Percentiles rank a stretch among this genome's conserved stretches.
phyloP scores from a whole-genome alignment of 169 alveolate genomes.

The Cryptosporidium canis region DNA sequence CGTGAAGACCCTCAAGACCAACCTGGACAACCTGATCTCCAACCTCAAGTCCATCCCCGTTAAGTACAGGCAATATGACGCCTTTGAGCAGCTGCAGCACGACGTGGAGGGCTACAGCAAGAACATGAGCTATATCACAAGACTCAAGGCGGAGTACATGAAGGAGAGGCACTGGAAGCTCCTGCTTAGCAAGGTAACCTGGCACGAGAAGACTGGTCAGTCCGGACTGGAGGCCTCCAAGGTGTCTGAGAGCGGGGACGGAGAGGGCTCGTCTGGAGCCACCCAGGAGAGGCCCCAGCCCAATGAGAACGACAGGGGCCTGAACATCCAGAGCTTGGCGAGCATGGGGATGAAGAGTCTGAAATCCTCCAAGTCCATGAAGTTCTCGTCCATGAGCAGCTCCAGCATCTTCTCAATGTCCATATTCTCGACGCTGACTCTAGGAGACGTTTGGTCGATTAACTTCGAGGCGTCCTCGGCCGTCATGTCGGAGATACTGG shows the following conservation, averaged over 20 bases:
- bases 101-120: constrained; percentile 77
- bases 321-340: not conserved
- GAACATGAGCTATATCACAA: constrained; percentile 75
- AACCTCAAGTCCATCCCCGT: constrained; percentile 86
- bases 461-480: constrained; percentile 9
- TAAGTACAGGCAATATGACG: constrained; percentile 90
- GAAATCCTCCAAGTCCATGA: not conserved
- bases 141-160: constrained; percentile 95
- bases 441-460: constrained; percentile 90
- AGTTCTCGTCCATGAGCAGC: constrained; percentile 7
- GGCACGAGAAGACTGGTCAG: not conserved
- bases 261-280: not conserved
- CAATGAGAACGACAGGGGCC: not conserved
- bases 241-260: not conserved
- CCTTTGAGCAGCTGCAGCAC: constrained; percentile 89
- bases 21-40: constrained; percentile 87
- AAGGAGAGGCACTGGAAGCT: constrained; percentile 97
- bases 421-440: constrained; percentile 84
- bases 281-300: not conserved
- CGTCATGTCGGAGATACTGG: constrained; percentile 84
- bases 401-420: not conserved
- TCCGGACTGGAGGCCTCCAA: not conserved
- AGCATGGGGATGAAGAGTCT: not conserved
- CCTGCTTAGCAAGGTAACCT: constrained; percentile 81
- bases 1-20: constrained; percentile 86